Evolutionary conservation across 1,284 basidiomycete species (phyloP).

Genomic region (Meira miltonrushii): DNA sequence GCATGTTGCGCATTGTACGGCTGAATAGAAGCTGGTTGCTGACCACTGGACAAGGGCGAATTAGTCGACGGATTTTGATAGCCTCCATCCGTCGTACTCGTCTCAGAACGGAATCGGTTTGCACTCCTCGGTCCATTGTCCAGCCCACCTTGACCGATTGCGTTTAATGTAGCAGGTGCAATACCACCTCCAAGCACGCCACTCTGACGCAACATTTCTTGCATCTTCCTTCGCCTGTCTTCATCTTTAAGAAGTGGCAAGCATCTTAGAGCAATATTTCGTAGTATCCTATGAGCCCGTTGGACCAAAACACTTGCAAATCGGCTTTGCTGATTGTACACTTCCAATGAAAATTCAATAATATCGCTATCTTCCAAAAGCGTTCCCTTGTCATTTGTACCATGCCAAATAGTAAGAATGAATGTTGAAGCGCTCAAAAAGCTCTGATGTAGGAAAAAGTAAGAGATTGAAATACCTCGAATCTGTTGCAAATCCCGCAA

Average conservation of each 20-base stretch:
- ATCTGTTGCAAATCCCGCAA: slow-evolving; percentile 35
- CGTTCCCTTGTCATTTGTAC: slow-evolving; percentile 22
- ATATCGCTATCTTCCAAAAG: slow-evolving; percentile 30
- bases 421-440: slow-evolving; percentile 43
- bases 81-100: no score
- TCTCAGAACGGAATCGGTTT: no score
- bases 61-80: no score
- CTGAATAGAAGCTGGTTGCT: no score
- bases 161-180: no score
- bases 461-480: slow-evolving; percentile 25
- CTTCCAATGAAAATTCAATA: slow-evolving; percentile 33
- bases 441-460: slow-evolving; percentile 40
- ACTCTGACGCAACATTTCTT: not conserved
- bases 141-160: no score
- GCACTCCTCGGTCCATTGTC: no score
- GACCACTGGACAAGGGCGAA: no score
- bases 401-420: slow-evolving; percentile 47
- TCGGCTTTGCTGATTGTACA: slow-evolving; percentile 8
- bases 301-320: slow-evolving; percentile 7
- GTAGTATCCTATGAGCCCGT: slow-evolving; percentile 9
- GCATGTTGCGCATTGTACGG: no score
- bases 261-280: slow-evolving; percentile 1
- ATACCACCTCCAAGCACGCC: no score
- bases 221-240: not conserved
- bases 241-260: slow-evolving; percentile 15